Evolutionary conservation across 139 green algal genomes (phyloP).

Genomic region (Ettlia oleoabundans): DNA sequence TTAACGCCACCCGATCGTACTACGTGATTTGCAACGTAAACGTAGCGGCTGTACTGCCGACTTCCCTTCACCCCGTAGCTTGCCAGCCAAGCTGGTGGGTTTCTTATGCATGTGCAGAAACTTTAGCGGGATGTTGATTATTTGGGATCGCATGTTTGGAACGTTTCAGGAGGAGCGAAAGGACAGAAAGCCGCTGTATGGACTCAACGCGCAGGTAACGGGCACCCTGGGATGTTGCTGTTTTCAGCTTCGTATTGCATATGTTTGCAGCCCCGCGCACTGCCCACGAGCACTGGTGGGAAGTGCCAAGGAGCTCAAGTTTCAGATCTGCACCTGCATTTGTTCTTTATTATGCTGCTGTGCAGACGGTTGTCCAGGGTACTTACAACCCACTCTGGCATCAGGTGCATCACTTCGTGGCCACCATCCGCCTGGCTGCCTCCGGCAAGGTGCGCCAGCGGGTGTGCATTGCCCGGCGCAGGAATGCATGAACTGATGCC

Average conservation of each 20-base stretch:
- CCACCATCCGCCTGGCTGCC: slow-evolving; percentile 21
- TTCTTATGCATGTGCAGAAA: slow-evolving; percentile 6
- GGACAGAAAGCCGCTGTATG: slow-evolving; percentile 29
- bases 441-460: slow-evolving; percentile 1
- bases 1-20: too few species aligned
- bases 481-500: too few species aligned
- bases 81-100: too few species aligned
- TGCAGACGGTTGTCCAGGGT: slow-evolving; percentile 23
- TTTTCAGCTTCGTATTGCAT: too few species aligned
- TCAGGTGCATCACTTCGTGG: slow-evolving; percentile 31
- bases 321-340: background rate
- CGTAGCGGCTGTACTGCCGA: too few species aligned
- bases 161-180: slow-evolving; percentile 38
- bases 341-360: background rate
- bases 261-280: too few species aligned
- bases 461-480: background rate
- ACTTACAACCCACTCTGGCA: slow-evolving; percentile 48
- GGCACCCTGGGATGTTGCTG: too few species aligned
- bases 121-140: slow-evolving; percentile 38
- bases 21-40: too few species aligned
- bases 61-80: too few species aligned
- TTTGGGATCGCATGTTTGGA: slow-evolving; percentile 50
- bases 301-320: too few species aligned
- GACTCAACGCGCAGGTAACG: slow-evolving; percentile 31
- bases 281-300: too few species aligned